Percentiles rank a stretch among this genome's conserved stretches.
Evolutionary conservation across 257 asterid species (phyloP).

Genomic region (Solanum tarapatanum): DNA sequence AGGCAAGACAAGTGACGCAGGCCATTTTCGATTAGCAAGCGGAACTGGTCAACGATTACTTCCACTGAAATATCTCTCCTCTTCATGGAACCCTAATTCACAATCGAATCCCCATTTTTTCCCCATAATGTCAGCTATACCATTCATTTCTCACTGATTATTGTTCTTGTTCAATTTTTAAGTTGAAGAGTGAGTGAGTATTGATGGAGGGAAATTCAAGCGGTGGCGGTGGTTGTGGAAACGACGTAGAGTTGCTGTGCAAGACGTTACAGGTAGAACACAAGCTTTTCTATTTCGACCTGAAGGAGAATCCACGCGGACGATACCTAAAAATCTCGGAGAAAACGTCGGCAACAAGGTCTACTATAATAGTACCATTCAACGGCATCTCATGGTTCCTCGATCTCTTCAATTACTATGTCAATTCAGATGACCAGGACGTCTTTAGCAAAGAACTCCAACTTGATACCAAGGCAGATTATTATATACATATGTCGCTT

Average conservation of each 20-base stretch:
- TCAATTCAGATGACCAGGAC: constrained; percentile 71
- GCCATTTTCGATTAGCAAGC: background rate
- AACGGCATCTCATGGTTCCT: constrained; percentile 96
- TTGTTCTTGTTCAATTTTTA: background rate
- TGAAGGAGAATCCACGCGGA: constrained; percentile 97
- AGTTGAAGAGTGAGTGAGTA: background rate
- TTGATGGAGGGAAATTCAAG: constrained; percentile 72
- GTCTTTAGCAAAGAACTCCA: constrained; percentile 86
- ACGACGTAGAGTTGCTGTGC: constrained; percentile 76
- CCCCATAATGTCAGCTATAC: background rate
- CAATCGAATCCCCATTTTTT: background rate
- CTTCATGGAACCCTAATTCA: background rate
- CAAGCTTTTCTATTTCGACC: constrained; percentile 93
- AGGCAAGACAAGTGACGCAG: background rate
- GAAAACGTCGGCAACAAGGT: constrained; percentile 93
- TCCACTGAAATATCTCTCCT: background rate
- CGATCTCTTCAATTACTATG: constrained; percentile 93
- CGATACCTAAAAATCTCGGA: constrained; percentile 91
- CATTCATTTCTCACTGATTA: background rate
- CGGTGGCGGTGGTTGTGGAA: constrained; percentile 40
- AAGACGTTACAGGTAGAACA: constrained; percentile 94
- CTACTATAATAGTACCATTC: constrained; percentile 89
- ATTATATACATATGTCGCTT: background rate
- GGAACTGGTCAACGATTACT: background rate
- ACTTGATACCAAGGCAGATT: constrained; percentile 77